Base-by-base conservation (phyloP, 371 early-diverging fungal species). In the Mucor velutinosus region DNA sequence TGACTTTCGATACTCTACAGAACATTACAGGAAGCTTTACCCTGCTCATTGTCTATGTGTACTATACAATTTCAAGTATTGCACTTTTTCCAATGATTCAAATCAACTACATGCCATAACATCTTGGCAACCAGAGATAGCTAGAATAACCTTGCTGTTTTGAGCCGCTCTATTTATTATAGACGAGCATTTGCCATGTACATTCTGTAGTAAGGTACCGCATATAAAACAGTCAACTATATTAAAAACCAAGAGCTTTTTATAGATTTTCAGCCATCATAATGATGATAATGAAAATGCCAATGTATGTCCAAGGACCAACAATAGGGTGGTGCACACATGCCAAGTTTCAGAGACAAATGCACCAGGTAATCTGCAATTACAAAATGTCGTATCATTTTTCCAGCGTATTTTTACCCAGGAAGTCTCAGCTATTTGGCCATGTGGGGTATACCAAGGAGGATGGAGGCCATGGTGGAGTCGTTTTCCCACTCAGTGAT, bases 401-500 rank as follows among this genome's bases (percentile, higher is more conserved):
- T 45, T 19, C 30, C 33, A 7, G 7, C 1, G 33, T 33, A 33
- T 37, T 37, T 14, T 37, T 37, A 37, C 37, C 37, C 37, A 12
- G 37, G 12, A 7, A 33, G 33, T 37, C 11, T 37, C 14, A 37
- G 37, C 14, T 14, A 37, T 37, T 14, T 19, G 19, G 19, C 19
- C 43, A 45, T 19, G 8, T n/a, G 45, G 45, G n/a, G n/a, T n/a
- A 45, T 6, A 7, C 1, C 7, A 7, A 39, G 39, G 11, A 39
- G 14, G 14, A 30, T 30, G 30, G 30, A 30, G 30, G 30, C 30
- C n/a, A n/a, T n/a, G n/a, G n/a, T n/a, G n/a, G n/a, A n/a, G n/a
- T n/a, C n/a, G n/a, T 45, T 45, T 45, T 53, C 53, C 53, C 53
- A 53, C 53, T 53, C 53, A 53, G 53, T 53, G n/a, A 49, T 49